Conservation (phyloP, 1,139 yeast genomes). For the Blastobotrys capitulatus region DNA sequence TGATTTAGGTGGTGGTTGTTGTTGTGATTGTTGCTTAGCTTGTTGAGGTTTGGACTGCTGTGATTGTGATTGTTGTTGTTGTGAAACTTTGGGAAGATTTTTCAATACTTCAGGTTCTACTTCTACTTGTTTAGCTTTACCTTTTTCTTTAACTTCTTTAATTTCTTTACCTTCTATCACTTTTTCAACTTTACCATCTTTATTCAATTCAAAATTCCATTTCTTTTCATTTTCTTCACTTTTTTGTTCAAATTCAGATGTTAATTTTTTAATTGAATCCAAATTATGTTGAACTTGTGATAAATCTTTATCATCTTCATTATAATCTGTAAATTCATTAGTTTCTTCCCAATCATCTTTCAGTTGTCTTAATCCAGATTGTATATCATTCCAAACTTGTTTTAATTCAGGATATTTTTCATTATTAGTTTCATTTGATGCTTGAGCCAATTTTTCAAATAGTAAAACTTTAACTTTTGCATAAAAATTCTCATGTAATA, state of each 20-base stretch:
- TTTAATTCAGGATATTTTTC: background rate
- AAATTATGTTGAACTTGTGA: background rate
- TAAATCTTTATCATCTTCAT: background rate
- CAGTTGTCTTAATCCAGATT: background rate
- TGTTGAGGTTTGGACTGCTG: background rate
- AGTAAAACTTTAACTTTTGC: background rate
- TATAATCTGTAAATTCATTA: background rate
- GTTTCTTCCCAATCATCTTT: background rate
- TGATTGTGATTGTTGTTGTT: no score
- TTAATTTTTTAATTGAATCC: background rate
- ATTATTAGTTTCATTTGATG: background rate
- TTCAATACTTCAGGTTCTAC: no score
- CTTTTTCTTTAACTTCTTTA: background rate
- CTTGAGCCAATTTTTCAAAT: background rate
- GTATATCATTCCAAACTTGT: background rate
- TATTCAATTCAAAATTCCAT: background rate
- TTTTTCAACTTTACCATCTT: background rate
- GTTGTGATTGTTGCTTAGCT: background rate
- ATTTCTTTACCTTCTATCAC: background rate
- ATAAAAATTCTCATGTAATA: background rate
- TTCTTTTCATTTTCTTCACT: background rate
- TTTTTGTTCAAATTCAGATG: background rate
- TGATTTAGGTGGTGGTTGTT: background rate
- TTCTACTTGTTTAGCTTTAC: background rate
- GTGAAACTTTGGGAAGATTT: background rate